Evolutionary conservation across 1,284 basidiomycete species (phyloP), one percentile per base, ranked within the genome.

Genomic region (Boletus chippewaensis): DNA sequence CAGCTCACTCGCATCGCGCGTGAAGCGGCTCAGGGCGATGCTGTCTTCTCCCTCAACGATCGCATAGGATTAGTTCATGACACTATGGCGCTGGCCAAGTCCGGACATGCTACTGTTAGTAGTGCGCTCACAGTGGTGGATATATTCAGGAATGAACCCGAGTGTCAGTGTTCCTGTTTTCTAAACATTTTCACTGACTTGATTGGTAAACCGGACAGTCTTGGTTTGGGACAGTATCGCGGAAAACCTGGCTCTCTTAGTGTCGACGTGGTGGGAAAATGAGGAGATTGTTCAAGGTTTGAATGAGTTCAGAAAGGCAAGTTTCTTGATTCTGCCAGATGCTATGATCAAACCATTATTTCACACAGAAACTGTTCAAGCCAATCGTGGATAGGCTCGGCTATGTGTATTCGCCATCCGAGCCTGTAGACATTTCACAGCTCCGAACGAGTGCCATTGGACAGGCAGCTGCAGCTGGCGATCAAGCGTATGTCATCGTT

Each of bases 261-360:
- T 73, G n/a, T 78, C 74, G 13, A 81, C 83, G 2, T 97, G 93
- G 91, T 96, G 88, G 87, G 95, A 96, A 70, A 74, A 91, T 55
- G 65, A 80, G 32, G 66, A 75, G 4, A 76, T 87, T 39, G 71
- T 80, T 4, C 76, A 82, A 18, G 74, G 76, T 39, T 64, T 94
- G 56, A 75, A 87, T 58, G 74, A 72, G 31, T 80, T 93, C 68
- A 74, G 82, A 57, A 71, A 76, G 60, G 84, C 87, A 66, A 43
- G 79, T 60, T 34, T 9, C 28, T 6, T 7, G 26, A 45, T 51
- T 47, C 39, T 13, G 35, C 12, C 11, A 29, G 11, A 20, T 31
- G 3, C 24, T 15, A 20, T 57, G 26, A 43, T 44, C 4, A 46
- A 22, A 50, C 40, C 52, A 11, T 46, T 18, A 45, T 45, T 50